Evolutionary conservation across 2,329 filamentous ascomycete species (phyloP).

Genomic region (Neopestalotiopsis clavispora): DNA sequence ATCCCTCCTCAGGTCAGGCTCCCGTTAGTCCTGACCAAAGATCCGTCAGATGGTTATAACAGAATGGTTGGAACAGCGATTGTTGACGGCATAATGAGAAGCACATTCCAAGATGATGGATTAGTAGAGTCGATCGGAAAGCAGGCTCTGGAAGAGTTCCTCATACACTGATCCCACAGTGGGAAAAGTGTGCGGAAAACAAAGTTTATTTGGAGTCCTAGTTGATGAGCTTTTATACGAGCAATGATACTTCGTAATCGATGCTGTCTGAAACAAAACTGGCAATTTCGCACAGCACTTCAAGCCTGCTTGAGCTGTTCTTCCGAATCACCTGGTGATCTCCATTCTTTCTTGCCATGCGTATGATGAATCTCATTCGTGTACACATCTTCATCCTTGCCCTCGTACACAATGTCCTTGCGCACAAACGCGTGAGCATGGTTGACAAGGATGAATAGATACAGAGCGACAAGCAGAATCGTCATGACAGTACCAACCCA

Average conservation of each 20-base stretch:
- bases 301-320: not conserved
- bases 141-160: not conserved
- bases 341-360: constrained; percentile 1
- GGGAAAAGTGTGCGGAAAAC: not conserved
- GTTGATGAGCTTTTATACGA: no score
- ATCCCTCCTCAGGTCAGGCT: not conserved
- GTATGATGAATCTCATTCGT: constrained; percentile 27
- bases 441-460: constrained; percentile 55
- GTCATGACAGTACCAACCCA: constrained; percentile 62
- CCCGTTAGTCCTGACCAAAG: not conserved
- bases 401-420: constrained; percentile 61
- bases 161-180: not conserved
- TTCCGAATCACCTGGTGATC: not conserved
- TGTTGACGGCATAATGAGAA: not conserved
- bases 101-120: not conserved
- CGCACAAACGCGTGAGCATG: constrained; percentile 55
- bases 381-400: constrained; percentile 60
- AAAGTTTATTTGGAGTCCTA: not conserved
- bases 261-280: no score
- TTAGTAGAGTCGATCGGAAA: not conserved
- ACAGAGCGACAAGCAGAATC: constrained; percentile 57
- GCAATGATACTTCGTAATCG: no score
- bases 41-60: not conserved
- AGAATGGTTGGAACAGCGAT: not conserved
- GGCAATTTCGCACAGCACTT: not conserved